Base-by-base conservation (phyloP, 768 basidiomycete species). In the Leccinum boreale region DNA sequence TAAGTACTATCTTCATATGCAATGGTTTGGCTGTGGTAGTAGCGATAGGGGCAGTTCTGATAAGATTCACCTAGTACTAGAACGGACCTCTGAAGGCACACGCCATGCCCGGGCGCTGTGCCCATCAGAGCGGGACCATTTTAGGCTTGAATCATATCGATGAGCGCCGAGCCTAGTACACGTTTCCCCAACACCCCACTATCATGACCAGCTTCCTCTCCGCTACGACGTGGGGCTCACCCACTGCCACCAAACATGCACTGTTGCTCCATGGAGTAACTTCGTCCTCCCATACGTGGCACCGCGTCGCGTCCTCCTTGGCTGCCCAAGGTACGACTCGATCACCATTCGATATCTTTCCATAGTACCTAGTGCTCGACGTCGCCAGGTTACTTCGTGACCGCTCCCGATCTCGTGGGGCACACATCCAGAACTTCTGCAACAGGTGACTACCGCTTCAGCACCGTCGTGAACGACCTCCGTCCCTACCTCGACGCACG, bases 241-340 rank as follows among this genome's bases (percentile, higher is more conserved):
- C 68, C 4, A 17, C 60, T 6, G 39, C 70, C 1, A 59, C 53
- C 4, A 70, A 70, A 19, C 63, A 62, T 2, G 70, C 68, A 12
- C 62, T 70, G 3, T 39, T 70, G 24, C 57, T 71, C 45, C 70
- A 71, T n/a, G 70, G 70, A 7, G 15, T 66, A 2, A 52, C 62
- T 21, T 67, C 61, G 1, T 62, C 66, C 3, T 62, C 66, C 1
- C 63, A 60, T 6, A 53, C 59, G 2, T 67, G 69, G 67, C 58
- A 61, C 19, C 52, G 58, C 12, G 53, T 67, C 2, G 70, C 62
- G 2, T 48, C 50, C 9, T 44, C 61, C 1, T 58, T 67, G 45
- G 67, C 47, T 23, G 36, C 50, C 14, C 57, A 58, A 60, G 66
- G 69, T 67, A 46, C 3, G 39, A 26, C n/a, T 50, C 19, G 6